Evolutionary conservation across 2,329 filamentous ascomycete species (phyloP).

Genomic region (Coleophoma crateriformis): DNA sequence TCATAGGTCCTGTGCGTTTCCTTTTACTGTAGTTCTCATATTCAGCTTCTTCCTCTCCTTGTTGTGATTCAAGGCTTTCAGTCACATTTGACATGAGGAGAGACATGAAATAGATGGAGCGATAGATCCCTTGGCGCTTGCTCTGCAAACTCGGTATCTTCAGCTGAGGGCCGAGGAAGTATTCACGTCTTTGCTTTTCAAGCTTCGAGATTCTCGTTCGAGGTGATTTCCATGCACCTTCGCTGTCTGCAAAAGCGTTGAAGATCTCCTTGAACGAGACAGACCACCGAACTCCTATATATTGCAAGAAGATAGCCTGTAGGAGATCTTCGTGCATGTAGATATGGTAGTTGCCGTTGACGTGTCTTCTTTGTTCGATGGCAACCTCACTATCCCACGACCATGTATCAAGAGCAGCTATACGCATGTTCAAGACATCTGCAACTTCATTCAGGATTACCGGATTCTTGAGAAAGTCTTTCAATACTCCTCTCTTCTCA

Average conservation of each 20-base stretch:
- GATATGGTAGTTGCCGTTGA: constrained; percentile 56
- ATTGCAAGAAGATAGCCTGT: constrained; percentile 48
- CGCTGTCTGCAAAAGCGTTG: constrained; percentile 13
- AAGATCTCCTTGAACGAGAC: constrained; percentile 39
- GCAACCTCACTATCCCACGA: constrained; percentile 41
- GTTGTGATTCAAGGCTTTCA: constrained; percentile 6
- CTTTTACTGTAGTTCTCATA: constrained; percentile 6
- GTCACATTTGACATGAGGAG: constrained; percentile 16
- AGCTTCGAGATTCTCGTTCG: constrained; percentile 9
- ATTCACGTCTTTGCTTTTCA: constrained; percentile 16
- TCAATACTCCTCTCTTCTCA: constrained; percentile 42
- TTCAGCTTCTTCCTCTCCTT: constrained; percentile 19
- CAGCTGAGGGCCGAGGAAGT: constrained; percentile 14
- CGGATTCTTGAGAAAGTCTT: constrained; percentile 42
- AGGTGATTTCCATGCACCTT: constrained; percentile 18
- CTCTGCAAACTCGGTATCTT: constrained; percentile 15
- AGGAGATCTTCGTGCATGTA: constrained; percentile 55
- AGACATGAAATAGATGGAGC: constrained; percentile 22
- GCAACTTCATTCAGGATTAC: constrained; percentile 46
- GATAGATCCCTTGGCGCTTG: constrained; percentile 19
- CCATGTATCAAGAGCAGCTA: constrained; percentile 46
- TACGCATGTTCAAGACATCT: constrained; percentile 52
- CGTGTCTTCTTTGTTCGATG: constrained; percentile 44
- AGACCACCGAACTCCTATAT: constrained; percentile 45
- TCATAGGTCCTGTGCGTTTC: background rate